Evolutionary conservation across 441 rosid genomes (phyloP), one percentile per base, ranked within the genome.

Genomic region (Euphorbia celastroides): DNA sequence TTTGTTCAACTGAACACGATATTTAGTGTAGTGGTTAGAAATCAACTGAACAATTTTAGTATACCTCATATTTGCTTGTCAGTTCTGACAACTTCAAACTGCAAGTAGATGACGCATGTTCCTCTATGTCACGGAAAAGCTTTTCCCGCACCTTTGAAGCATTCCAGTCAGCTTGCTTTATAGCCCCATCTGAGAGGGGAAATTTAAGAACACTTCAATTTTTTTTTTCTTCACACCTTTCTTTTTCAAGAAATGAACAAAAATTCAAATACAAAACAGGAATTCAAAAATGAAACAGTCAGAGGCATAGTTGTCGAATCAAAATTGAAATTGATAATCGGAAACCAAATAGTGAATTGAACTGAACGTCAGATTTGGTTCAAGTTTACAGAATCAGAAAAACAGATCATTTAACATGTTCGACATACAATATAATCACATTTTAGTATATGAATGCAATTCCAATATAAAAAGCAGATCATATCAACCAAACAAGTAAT

Each of bases 121-220:
- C 69, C 69, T 84, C 86, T 62, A 92, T 81, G 77, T 85, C 91
- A 52, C 84, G 85, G 12, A 19, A 77, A 78, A 89, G 88, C 69
- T 86, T 84, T 65, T 88, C 90, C 46, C 80, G 75, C 58, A 84
- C 69, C 77, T 81, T 89, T 54, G 82, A 80, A 69, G 87, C 75
- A 83, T 87, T 88, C 96, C 94, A 89, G 27, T 76, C 67, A 9
- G 87, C 88, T 72, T 84, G 93, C 73, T 67, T 56, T 66, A 85
- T 75, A 32, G 77, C 72, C 68, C 88, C 95, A 80, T 86, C 98
- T 89, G 79, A 26, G 55, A 70, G 38, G 61, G 60, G 61, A 62
- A 72, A 46, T 26, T 10, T 68, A 46, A 50, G 60, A 56, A 69
- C 42, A 41, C 13, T 61, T 60, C 5, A 30, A 14, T 27, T 28